Percentiles rank a stretch among this genome's conserved stretches.
Conservation (phyloP, 2,329 filamentous ascomycete genomes). For the Didymella lethalis region DNA sequence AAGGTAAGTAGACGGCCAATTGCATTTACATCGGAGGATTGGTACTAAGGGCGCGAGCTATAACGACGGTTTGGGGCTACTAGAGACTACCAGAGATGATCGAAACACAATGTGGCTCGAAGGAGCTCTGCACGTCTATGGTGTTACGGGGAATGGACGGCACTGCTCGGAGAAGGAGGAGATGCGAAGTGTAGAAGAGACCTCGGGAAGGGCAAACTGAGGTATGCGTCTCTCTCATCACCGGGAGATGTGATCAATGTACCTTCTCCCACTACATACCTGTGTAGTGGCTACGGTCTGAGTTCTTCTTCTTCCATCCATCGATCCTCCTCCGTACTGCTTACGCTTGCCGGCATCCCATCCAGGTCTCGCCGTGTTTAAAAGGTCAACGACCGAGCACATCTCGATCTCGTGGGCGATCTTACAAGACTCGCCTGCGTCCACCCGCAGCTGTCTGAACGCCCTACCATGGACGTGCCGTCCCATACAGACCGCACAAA, state of each 20-base stretch:
- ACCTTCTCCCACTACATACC: background rate
- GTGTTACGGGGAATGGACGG: conserved; percentile 18
- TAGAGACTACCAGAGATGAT: conserved; percentile 22
- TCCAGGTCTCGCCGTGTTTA: background rate
- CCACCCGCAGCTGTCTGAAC: conserved; percentile 8
- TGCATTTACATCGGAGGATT: background rate
- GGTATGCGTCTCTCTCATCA: conserved; percentile 22
- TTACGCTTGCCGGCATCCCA: background rate
- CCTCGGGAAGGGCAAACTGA: conserved; percentile 12
- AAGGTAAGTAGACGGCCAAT: conserved; percentile 4
- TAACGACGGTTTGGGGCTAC: conserved; percentile 19
- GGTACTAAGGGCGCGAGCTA: conserved; percentile 18
- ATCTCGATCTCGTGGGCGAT: background rate
- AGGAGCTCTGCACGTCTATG: conserved; percentile 26
- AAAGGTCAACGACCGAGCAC: background rate
- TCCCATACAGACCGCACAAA: conserved; percentile 23
- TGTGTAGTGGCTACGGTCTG: background rate
- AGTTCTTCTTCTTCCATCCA: background rate
- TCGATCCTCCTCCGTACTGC: background rate
- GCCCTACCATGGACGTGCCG: conserved; percentile 27
- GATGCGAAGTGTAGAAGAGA: conserved; percentile 26
- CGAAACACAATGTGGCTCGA: conserved; percentile 23
- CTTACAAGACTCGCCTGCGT: background rate
- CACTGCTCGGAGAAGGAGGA: conserved; percentile 35
- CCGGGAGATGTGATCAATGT: background rate